A percentile compares a stretch with the other conserved stretches of the same genome.
These are phyloP conservation scores for Lomentospora prolificans DNA, from an alignment of 2,329 filamentous ascomycete genomes.

Conservation along the genomic window DNA sequence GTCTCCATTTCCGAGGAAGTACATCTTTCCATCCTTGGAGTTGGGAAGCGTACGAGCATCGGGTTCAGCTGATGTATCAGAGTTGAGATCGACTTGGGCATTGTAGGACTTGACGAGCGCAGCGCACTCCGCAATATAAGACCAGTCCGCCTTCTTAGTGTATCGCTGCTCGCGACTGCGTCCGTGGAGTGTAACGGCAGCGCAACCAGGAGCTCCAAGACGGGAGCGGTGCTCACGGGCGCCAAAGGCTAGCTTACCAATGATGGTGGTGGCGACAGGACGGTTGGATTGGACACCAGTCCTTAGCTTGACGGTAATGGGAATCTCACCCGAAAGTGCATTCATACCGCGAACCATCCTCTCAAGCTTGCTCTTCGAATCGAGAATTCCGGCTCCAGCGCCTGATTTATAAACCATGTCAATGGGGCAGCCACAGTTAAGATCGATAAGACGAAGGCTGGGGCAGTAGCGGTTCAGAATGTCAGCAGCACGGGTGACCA, in stretches of 20 bases:
- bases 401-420: slow-evolving; percentile 85
- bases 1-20: slow-evolving; percentile 94
- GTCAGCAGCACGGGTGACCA: slow-evolving; percentile 81
- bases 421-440: slow-evolving; percentile 97
- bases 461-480: slow-evolving; percentile 67
- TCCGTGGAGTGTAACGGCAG: slow-evolving; percentile 92
- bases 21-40: slow-evolving; percentile 58
- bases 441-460: slow-evolving; percentile 77
- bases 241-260: slow-evolving; percentile 75
- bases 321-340: slow-evolving; percentile 77
- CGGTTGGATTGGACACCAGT: slow-evolving; percentile 76
- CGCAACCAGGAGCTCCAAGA: slow-evolving; percentile 71
- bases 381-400: slow-evolving; percentile 85
- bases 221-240: slow-evolving; percentile 60
- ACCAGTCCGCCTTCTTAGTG: slow-evolving; percentile 85
- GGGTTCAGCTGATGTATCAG: slow-evolving; percentile 69
- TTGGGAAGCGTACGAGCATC: slow-evolving; percentile 66
- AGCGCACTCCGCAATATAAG: slow-evolving; percentile 84
- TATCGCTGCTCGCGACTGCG: slow-evolving; percentile 91
- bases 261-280: slow-evolving; percentile 70
- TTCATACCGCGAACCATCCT: slow-evolving; percentile 97
- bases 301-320: slow-evolving; percentile 89
- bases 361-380: slow-evolving; percentile 77
- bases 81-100: slow-evolving; percentile 50
- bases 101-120: slow-evolving; percentile 75